Conservation (phyloP, 2,329 filamentous ascomycete genomes). For the Botrytis sinoallii region DNA sequence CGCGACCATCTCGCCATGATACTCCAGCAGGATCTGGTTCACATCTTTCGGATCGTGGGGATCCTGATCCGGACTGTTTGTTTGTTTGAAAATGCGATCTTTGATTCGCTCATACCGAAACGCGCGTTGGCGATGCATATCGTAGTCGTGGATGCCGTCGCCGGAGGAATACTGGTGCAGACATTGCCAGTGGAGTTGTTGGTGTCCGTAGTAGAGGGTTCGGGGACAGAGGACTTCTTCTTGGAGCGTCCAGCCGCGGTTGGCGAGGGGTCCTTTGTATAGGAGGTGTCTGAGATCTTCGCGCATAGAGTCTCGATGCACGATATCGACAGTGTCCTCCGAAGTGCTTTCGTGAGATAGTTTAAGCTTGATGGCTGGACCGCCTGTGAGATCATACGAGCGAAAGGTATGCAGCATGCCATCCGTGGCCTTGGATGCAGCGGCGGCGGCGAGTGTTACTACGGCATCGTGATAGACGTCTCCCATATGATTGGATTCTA, state of each 20-base stretch:
- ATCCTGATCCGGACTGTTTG: too few relatives aligned
- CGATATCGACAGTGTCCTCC: not conserved
- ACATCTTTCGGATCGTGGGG: too few relatives aligned
- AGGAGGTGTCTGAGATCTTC: not conserved
- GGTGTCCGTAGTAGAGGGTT: not conserved
- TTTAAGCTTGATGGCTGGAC: not conserved
- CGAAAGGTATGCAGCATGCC: not conserved
- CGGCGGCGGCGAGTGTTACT: not conserved
- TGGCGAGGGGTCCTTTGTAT: not conserved
- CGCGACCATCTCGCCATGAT: too few relatives aligned
- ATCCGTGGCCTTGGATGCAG: not conserved
- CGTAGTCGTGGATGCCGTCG: not conserved
- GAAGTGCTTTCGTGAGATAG: not conserved
- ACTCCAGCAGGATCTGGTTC: too few relatives aligned
- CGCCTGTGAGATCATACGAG: too few relatives aligned
- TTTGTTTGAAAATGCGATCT: not conserved
- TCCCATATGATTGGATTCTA: constrained; percentile 15
- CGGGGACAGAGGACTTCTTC: not conserved
- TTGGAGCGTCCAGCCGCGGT: not conserved
- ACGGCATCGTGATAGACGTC: constrained; percentile 2
- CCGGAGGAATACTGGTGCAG: not conserved
- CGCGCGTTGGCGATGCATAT: not conserved
- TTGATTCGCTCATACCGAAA: not conserved
- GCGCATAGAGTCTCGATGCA: not conserved
- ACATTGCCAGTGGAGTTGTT: constrained; percentile 8